Conservation (phyloP, 1,284 basidiomycete genomes). For the Papiliotrema flavescens region DNA sequence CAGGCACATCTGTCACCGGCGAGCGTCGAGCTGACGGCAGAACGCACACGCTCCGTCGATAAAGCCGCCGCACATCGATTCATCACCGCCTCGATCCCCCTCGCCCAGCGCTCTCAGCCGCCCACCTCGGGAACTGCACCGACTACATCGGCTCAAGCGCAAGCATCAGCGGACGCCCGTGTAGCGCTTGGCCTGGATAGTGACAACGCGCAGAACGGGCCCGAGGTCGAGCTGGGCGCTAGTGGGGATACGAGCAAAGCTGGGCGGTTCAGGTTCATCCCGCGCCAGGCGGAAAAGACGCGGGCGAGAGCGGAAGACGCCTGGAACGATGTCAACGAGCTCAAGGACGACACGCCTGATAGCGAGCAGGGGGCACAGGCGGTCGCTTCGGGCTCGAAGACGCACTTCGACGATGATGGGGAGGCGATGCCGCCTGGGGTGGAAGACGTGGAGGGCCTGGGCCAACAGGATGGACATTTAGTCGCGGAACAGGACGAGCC, state of each 20-base stretch:
- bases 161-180: constrained; percentile 15
- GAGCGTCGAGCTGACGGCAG: not conserved
- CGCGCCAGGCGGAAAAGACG: constrained; percentile 18
- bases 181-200: not conserved
- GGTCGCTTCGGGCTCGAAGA: not conserved
- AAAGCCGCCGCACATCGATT: constrained; percentile 35
- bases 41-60: constrained; percentile 25
- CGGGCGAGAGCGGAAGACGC: constrained; percentile 8
- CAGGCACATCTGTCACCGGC: no score
- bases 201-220: not conserved
- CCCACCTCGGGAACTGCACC: constrained; percentile 6
- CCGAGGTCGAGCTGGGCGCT: not conserved
- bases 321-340: no score
- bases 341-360: not conserved
- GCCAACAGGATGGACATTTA: constrained; percentile 1
- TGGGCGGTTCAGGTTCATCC: constrained; percentile 28
- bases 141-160: constrained; percentile 9
- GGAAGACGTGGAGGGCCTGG: constrained; percentile 5
- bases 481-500: not conserved
- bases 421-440: constrained; percentile 5
- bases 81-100: constrained; percentile 31
- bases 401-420: not conserved
- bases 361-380: not conserved
- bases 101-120: constrained; percentile 14
- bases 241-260: not conserved